Base-by-base conservation (phyloP, 768 basidiomycete genomes). In the Macrolepiota fuliginosa region DNA sequence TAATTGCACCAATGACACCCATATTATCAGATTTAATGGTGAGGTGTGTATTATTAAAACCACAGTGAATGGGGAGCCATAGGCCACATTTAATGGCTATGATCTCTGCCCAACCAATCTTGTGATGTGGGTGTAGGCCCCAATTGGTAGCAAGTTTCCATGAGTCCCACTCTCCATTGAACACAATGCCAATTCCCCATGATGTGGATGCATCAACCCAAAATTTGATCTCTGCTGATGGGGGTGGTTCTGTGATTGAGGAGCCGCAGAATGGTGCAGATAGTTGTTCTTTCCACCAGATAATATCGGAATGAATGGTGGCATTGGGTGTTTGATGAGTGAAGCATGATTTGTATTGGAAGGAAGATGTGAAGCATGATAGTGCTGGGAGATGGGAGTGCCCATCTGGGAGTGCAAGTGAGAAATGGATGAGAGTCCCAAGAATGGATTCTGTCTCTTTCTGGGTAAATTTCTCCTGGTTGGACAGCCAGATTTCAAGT, bases 341-440 rank as follows among this genome's bases (percentile, higher is more conserved):
- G 52, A 70, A 71, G 0, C 63, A 56, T 5, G 67, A 63, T 1
- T 42, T 25, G 1, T 57, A 10, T 1, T 62, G 47, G 62, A 78
- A 77, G 6, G 65, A 65, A 0, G 71, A 36, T 2, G 61, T 11
- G 47, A 77, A 73, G n/a, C 53, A 42, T 35, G 70, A 74, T 5
- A 80, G 51, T 0, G 71, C n/a, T 0, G 73, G 68, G 0, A 79
- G 64, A 1, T 62, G 66, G 0, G 72, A 70, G 1, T 70, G 71
- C 2, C 77, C 74, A 6, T 66, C 58, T 0, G 70, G 71, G 1
- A 74, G 25, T 0, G 74, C 73, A 0, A 79, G 58, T 0, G 71
- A 67, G 35, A 72, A 71, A 58, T 80, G 78, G 12, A 75, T 72
- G 0, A 80, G 64, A 0, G 75, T 77, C 0, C 78, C 75, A 3